A percentile compares a stretch with the other conserved stretches of the same genome.
These are phyloP conservation scores for Solanum ossicruentum DNA, from an alignment of 257 asterid genomes.

Conservation along the genomic window DNA sequence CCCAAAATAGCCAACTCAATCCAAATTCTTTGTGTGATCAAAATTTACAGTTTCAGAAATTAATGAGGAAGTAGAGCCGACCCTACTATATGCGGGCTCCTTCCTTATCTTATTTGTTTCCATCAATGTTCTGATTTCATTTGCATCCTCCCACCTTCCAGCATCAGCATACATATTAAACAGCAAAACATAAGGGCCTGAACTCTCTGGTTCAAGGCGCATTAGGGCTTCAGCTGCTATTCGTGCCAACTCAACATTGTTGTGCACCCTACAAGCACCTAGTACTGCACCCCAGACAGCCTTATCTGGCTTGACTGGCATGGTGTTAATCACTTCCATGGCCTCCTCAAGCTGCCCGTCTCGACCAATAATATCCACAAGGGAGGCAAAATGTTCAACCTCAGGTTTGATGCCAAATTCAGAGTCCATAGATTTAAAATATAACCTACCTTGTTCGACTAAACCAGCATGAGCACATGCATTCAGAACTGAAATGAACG, in stretches of 20 bases:
- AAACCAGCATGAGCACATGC: slow-evolving; percentile 81
- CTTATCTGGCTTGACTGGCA: slow-evolving; percentile 62
- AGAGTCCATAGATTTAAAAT: slow-evolving; percentile 48
- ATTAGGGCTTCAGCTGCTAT: slow-evolving; percentile 63
- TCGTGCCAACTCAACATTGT: slow-evolving; percentile 44
- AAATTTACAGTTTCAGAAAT: background rate
- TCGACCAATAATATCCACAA: slow-evolving; percentile 71
- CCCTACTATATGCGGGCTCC: slow-evolving; percentile 52
- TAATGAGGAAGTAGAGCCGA: slow-evolving; percentile 25
- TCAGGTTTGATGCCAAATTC: slow-evolving; percentile 65
- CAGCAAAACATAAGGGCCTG: slow-evolving; percentile 57
- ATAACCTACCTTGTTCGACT: slow-evolving; percentile 44
- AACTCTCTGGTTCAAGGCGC: slow-evolving; percentile 63
- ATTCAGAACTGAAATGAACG: slow-evolving; percentile 68
- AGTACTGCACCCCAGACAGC: slow-evolving; percentile 88
- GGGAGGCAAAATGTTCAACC: slow-evolving; percentile 66
- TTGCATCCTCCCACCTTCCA: slow-evolving; percentile 76
- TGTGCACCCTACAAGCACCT: slow-evolving; percentile 68
- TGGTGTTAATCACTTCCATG: slow-evolving; percentile 33
- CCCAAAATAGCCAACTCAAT: background rate
- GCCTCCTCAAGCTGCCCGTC: slow-evolving; percentile 62
- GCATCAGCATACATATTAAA: slow-evolving; percentile 62
- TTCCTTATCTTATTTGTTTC: slow-evolving; percentile 40
- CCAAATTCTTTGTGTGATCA: background rate
- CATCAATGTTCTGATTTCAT: slow-evolving; percentile 49